These are phyloP conservation scores for Amyloporia xantha DNA, from an alignment of 768 basidiomycete genomes.

Conservation along the genomic window DNA sequence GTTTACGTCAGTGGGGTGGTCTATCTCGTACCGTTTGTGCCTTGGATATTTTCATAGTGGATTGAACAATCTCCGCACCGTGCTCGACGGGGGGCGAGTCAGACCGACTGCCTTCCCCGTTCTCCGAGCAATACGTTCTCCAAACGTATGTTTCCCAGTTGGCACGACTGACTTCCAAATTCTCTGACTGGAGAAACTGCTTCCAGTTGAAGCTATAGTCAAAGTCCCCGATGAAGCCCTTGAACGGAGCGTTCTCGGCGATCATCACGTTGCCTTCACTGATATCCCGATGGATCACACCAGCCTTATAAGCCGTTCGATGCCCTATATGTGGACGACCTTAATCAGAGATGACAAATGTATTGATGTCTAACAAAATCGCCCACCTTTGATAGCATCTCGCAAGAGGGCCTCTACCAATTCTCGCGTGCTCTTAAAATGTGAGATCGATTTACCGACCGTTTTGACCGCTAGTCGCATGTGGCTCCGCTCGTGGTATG, in stretches of 20 bases:
- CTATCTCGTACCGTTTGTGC: too few species aligned
- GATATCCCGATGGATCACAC: constrained; percentile 15
- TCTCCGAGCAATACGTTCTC: neutral
- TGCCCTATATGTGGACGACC: constrained; percentile 7
- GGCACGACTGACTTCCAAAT: neutral
- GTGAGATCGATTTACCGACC: constrained; percentile 4
- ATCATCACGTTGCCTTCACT: constrained; percentile 18
- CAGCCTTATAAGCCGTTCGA: constrained; percentile 3
- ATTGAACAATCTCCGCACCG: too few species aligned
- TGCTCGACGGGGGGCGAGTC: too few species aligned
- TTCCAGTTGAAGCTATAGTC: constrained; percentile 6
- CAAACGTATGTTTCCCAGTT: neutral
- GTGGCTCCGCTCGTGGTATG: constrained; percentile 8
- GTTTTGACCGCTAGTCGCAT: constrained; percentile 8
- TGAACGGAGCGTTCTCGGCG: neutral
- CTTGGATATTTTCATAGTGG: too few species aligned
- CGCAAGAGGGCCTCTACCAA: constrained; percentile 6
- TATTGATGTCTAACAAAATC: neutral
- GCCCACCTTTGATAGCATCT: constrained; percentile 10
- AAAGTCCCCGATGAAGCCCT: constrained; percentile 4
- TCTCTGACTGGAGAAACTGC: neutral
- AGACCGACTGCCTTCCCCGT: neutral
- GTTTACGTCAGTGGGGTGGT: too few species aligned
- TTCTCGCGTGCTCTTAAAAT: constrained; percentile 6
- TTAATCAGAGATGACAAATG: neutral